phyloP scores from a whole-genome alignment of 129 eudicot species.

The Helichrysum umbraculigerum region DNA sequence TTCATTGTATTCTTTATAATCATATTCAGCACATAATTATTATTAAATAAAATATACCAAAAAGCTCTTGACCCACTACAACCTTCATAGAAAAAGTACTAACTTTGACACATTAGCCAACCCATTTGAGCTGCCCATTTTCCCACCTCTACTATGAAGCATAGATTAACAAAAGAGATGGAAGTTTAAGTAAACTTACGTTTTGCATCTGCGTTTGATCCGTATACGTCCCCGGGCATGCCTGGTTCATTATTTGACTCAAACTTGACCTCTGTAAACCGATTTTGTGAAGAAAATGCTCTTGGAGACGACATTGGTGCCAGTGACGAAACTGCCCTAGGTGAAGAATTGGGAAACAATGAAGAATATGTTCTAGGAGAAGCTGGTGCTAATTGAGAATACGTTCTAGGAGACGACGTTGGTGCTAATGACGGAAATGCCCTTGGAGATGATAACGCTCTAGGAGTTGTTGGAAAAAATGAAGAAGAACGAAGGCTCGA shows the following conservation, averaged over 20 bases:
- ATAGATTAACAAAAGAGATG: neutral
- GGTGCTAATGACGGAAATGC: slow-evolving; percentile 25
- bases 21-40: neutral
- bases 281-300: slow-evolving; percentile 26
- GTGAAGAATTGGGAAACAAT: slow-evolving; percentile 27
- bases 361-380: slow-evolving; percentile 32
- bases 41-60: too few relatives aligned
- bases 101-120: neutral
- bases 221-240: slow-evolving; percentile 40
- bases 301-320: slow-evolving; percentile 36
- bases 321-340: slow-evolving; percentile 22
- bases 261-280: slow-evolving; percentile 52
- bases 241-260: slow-evolving; percentile 39
- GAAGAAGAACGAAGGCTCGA: slow-evolving; percentile 33
- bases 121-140: neutral
- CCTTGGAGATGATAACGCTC: slow-evolving; percentile 34
- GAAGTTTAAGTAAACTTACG: slow-evolving; percentile 36
- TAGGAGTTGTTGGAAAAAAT: slow-evolving; percentile 41
- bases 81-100: neutral
- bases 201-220: slow-evolving; percentile 24
- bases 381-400: slow-evolving; percentile 11
- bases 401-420: slow-evolving; percentile 29
- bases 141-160: too few relatives aligned
- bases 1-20: neutral
- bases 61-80: too few relatives aligned